These are phyloP conservation scores for Auriscalpium vulgare DNA, from an alignment of 768 basidiomycete genomes.

Conservation along the genomic window DNA sequence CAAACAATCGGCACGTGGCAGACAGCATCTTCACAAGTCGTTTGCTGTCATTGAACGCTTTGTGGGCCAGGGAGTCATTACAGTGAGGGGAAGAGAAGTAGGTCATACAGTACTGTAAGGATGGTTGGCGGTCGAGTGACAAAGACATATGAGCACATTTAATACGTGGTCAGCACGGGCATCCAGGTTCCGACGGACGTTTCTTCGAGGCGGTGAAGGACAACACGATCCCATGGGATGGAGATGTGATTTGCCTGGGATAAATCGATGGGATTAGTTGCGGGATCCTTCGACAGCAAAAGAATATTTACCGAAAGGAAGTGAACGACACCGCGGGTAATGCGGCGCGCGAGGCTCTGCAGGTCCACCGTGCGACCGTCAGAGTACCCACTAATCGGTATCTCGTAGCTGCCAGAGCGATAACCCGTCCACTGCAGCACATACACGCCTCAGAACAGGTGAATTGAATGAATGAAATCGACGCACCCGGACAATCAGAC, in stretches of 20 bases:
- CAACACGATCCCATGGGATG: slow-evolving; percentile 14
- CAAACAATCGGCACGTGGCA: too few species aligned
- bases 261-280: not conserved
- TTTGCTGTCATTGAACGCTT: too few species aligned
- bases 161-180: slow-evolving; percentile 8
- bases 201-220: slow-evolving; percentile 14
- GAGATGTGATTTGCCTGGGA: slow-evolving; percentile 8
- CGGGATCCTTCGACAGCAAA: not conserved
- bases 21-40: too few species aligned
- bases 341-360: slow-evolving; percentile 13
- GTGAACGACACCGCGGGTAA: slow-evolving; percentile 12
- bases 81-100: too few species aligned
- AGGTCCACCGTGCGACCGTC: slow-evolving; percentile 3
- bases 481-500: slow-evolving; percentile 12
- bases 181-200: slow-evolving; percentile 8
- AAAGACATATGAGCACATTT: too few species aligned
- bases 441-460: not conserved
- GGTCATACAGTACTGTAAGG: too few species aligned
- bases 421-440: slow-evolving; percentile 11
- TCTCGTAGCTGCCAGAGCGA: slow-evolving; percentile 9
- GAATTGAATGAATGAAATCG: not conserved
- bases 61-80: too few species aligned
- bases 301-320: slow-evolving; percentile 10
- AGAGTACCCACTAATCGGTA: slow-evolving; percentile 7
- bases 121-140: too few species aligned